Evolutionary conservation across 2,329 filamentous ascomycete genomes (phyloP), one percentile per base, ranked within the genome.

Genomic region (Thielaviopsis cerberus): DNA sequence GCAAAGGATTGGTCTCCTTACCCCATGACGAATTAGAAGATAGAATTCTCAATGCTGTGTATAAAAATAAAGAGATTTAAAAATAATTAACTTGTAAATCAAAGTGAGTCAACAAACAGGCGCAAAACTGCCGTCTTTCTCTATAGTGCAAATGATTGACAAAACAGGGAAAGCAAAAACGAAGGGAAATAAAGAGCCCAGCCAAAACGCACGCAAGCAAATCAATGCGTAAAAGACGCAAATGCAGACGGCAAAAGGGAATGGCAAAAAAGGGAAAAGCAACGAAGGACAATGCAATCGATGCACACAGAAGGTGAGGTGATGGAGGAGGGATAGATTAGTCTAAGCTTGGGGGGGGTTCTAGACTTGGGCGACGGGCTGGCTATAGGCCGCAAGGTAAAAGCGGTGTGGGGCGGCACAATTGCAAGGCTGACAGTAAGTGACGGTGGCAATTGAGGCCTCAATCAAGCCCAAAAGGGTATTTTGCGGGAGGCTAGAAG

Each of bases 261-360:
- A 57, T 57, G 50, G 30, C 55, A 41, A 41, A 13, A 4, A 48
- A 57, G 27, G 50, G 48, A 53, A 48, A 51, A 51, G 55, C 58
- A 60, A 51, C 58, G 57, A 62, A 57, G 55, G 59, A 61, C 57
- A 59, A 59, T 56, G 55, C 48, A 26, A 13, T 23, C 23, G 50
- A 26, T 37, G 50, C 50, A 3, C 20, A 37, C 3, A 41, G 30
- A n/a, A 15, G 22, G 23, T 51, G 11, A 1, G 4, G 20, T 55
- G 48, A 48, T 24, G 54, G 10, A 30, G 20, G 13, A 50, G 10
- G 22, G 26, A 26, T 23, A 23, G 50, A 51, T 24, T 41, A 20
- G 41, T 5, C 20, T 34, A 26, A 20, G 51, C 26, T 41, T 10
- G 20, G 52, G 8, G 20, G n/a, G n/a, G n/a, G n/a, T n/a, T n/a